Evolutionary conservation across 176 grass and related monocot species (phyloP), one percentile per base, ranked within the genome.

Genomic region (Oryza rufipogon): DNA sequence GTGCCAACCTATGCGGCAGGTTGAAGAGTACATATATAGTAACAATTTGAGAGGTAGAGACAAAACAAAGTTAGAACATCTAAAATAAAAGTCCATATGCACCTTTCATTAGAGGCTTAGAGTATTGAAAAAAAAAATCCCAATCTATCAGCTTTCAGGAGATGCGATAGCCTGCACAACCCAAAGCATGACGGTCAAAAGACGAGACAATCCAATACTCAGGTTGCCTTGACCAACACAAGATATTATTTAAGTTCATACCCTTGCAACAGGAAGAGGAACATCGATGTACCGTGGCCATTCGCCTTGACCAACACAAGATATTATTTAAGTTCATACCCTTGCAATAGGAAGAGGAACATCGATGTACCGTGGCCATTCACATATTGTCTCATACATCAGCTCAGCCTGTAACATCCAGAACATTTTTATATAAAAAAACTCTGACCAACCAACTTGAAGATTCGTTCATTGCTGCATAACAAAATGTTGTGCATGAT

Each of bases 291-390:
- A 23, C 23, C 23, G 23, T 23, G 23, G 23, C 23, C 23, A 23
- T 23, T 23, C 23, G n/a, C n/a, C n/a, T n/a, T n/a, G n/a, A n/a
- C n/a, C n/a, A n/a, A 42, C 0, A 49, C 28, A 28, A 3, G 52
- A 17, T 70, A 10, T 6, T 63, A 76, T 69, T 14, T 54, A 78
- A 70, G 22, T 83, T 10, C 76, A 36, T 94, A 99, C 96, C 91
- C 81, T 89, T 89, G 93, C 96, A 84, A 99, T 30, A 77, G 93
- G 91, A 70, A 96, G 88, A 73, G 96, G 93, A 86, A 96, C 66
- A 86, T 99, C 92, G 17, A 99, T 81, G 41, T 96, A 96, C 79
- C 81, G 72, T 26, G 93, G 96, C 66, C 76, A 94, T 85, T 96
- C 96, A 5, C 93, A 89, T 68, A 96, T 92, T 78, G 78, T 91